phyloP scores from a whole-genome alignment of 1,139 yeast genomes.

The Hemisphaericaspora xylofermentans region DNA sequence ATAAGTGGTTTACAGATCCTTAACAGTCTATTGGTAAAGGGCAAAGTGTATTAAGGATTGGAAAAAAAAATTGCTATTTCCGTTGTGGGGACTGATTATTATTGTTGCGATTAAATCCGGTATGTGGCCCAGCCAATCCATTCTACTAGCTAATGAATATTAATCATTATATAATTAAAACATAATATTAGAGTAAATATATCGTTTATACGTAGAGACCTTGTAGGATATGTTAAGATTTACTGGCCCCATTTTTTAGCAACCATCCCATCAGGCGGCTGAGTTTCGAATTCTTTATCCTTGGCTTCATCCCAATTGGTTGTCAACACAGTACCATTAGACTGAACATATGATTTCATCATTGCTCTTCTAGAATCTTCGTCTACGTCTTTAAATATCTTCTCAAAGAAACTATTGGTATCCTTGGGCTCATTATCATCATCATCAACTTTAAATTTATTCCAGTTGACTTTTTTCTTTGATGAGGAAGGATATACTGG shows the following conservation, averaged over 20 bases:
- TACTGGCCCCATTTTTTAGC: slow-evolving; percentile 40
- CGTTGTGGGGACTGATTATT: no score
- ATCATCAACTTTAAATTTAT: slow-evolving; percentile 54
- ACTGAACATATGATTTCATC: slow-evolving; percentile 95
- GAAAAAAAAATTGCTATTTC: no score
- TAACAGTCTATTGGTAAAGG: no score
- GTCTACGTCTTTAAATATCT: slow-evolving; percentile 75
- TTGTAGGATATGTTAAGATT: not conserved
- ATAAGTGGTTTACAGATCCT: no score
- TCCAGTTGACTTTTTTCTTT: slow-evolving; percentile 68
- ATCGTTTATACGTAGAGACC: not conserved
- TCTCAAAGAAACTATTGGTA: slow-evolving; percentile 72
- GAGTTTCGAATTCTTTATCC: slow-evolving; percentile 60
- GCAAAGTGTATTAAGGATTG: no score
- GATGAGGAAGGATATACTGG: slow-evolving; percentile 62
- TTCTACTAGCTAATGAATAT: no score
- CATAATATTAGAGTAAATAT: no score
- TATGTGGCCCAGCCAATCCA: no score
- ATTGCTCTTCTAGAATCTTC: slow-evolving; percentile 90
- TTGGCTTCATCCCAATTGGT: slow-evolving; percentile 95
- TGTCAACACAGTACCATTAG: slow-evolving; percentile 89
- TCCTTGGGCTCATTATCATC: slow-evolving; percentile 43
- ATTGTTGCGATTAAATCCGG: no score
- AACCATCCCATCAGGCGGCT: slow-evolving; percentile 75
- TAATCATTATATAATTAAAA: no score